These are phyloP conservation scores for Gentiana straminea DNA, from an alignment of 257 asterid species.

Conservation along the genomic window DNA sequence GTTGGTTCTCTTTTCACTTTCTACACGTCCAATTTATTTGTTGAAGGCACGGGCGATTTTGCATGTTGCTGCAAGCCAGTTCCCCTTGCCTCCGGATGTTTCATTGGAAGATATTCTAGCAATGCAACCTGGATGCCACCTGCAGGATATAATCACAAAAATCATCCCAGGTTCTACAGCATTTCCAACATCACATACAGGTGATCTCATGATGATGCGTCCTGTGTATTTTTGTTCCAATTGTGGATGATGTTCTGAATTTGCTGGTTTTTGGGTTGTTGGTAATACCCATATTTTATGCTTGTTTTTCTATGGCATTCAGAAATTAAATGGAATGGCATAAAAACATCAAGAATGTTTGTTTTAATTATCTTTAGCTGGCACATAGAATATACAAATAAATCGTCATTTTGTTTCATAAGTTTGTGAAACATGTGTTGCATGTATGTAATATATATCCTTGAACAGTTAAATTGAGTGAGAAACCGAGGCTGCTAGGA, in stretches of 20 bases:
- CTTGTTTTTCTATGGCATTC: neutral
- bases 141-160: constrained; percentile 35
- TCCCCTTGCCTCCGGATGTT: constrained; percentile 44
- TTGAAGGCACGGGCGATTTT: constrained; percentile 63
- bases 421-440: neutral
- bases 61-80: constrained; percentile 82
- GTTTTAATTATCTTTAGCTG: neutral
- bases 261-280: neutral
- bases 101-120: constrained; percentile 32
- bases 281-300: neutral
- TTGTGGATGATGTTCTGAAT: neutral
- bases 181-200: constrained; percentile 54
- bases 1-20: constrained; percentile 5
- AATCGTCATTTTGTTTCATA: constrained; percentile 1
- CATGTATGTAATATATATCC: constrained; percentile 2
- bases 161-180: constrained; percentile 41
- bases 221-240: neutral
- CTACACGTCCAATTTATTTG: constrained; percentile 10
- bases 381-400: constrained; percentile 2
- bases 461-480: constrained; percentile 46
- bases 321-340: neutral
- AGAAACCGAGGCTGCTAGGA: constrained; percentile 30
- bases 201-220: constrained; percentile 19
- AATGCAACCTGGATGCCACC: constrained; percentile 40
- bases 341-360: neutral